Evolutionary conservation across 192 early-diverging fungal genomes (phyloP), one percentile per base, ranked within the genome.

Genomic region (Coemansia nantahalensis): DNA sequence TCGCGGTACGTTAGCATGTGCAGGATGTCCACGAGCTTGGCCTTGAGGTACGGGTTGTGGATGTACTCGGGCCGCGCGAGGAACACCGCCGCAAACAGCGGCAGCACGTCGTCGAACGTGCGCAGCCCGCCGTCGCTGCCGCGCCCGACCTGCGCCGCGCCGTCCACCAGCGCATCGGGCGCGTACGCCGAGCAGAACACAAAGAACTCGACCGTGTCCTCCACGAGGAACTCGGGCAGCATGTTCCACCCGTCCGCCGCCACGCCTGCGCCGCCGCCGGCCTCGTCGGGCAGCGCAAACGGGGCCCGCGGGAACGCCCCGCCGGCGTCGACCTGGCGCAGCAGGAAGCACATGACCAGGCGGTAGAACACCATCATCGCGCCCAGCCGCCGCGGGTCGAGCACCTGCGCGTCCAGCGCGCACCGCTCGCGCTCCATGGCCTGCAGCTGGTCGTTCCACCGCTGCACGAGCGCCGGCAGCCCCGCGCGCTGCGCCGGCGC

Each of bases 41-140:
- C 88, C 55, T 95, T 95, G 53, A 99, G 55, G 54, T 99, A 90
- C 16, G 96, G 96, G 61, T 97, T 99, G 78, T 90, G 89, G 51
- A 97, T 81, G 43, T 88, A 91, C 4, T 62, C 55, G 0, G 89
- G 81, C 46, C 90, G 90, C 13, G 79, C 75, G 58, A 97, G 71
- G 60, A 97, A 87, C 6, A 82, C 80, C 62, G 95, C 86, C 6
- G 81, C 78, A 50, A 95, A 94, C 0, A 81, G 46, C n/a, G 74
- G 67, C 33, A 77, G 18, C 0, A 77, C n/a, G 36, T 77, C 74
- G 54, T 68, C 60, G 23, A 79, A 77, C 2, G 66, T 69, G 34
- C 58, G 70, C 57, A 65, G 33, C 3, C 45, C 59, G 13, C 17
- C 4, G 15, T 31, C 53, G 28, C 36, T 45, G 14, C 51, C 42